phyloP scores from a whole-genome alignment of 2,329 filamentous ascomycete species.

The Cucurbitaria berberidis region DNA sequence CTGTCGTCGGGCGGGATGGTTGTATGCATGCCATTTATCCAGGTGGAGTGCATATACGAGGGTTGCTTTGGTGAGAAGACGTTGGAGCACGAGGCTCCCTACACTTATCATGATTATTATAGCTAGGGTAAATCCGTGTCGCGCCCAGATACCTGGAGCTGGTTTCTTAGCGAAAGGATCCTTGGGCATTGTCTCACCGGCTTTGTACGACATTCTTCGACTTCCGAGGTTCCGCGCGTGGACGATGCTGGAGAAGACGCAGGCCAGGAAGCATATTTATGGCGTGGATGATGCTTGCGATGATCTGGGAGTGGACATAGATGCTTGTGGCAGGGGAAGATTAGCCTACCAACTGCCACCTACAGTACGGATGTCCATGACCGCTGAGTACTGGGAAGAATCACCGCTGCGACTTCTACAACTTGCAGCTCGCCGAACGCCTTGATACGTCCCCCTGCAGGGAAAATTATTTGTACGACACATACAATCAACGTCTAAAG shows the following conservation, averaged over 20 bases:
- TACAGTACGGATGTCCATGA: constrained; percentile 10
- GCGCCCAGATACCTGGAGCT: constrained; percentile 16
- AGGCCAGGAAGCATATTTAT: constrained; percentile 3
- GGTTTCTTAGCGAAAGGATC: constrained; percentile 19
- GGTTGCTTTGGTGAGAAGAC: neutral
- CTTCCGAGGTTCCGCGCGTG: constrained; percentile 1
- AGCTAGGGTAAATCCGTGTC: constrained; percentile 15
- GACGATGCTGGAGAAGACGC: constrained; percentile 1
- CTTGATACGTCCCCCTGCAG: neutral
- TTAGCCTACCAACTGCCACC: constrained; percentile 6
- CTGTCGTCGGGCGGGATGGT: constrained; percentile 12
- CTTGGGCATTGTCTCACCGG: constrained; percentile 13
- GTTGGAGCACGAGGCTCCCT: constrained; percentile 5
- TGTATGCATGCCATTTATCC: constrained; percentile 9
- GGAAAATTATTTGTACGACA: neutral
- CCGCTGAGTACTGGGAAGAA: neutral
- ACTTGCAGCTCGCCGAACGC: neutral
- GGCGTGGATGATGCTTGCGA: constrained; percentile 1
- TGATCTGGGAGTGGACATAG: neutral
- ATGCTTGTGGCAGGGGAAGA: neutral
- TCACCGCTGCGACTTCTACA: neutral
- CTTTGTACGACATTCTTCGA: constrained; percentile 12
- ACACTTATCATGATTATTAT: constrained; percentile 20
- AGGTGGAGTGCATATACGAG: constrained; percentile 6
- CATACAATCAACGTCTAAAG: neutral